Base-by-base conservation (phyloP, 2,329 filamentous ascomycete genomes). In the Arthroderma sp. region DNA sequence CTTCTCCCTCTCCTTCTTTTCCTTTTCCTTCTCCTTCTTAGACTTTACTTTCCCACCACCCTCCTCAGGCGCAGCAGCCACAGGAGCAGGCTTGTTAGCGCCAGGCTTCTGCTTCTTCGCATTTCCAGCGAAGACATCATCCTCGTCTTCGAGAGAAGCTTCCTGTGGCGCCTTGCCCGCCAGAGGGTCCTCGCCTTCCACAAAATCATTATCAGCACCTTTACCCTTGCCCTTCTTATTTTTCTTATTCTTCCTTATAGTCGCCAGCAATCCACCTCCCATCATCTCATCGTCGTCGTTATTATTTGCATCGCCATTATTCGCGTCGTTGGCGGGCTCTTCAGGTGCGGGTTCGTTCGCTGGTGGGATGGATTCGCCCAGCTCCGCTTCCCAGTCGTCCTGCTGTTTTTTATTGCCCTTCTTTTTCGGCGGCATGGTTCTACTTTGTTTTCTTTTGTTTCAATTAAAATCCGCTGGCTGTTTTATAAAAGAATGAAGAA, bases 1-100 rank as follows among this genome's bases (percentile, higher is more conserved):
- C 78, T 98, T 98, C 72, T 98, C 91, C 75, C 89, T 96, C 59
- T 89, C 74, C 68, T 86, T 94, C 65, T 98, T 98, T 70, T 98
- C 88, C 47, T 93, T 91, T 77, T 38, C 82, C 82, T 48, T 71
- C 70, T 3, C 71, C 73, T 7, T 68, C 72, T 22, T 22, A 22
- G 15, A 22, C 15, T 22, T 22, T 22, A 22, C 15, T 22, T 22
- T 22, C 15, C 15, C 15, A 11, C 72, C 72, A 15, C 71, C 73
- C 5, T 70, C 73, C 4, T 70, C 73, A 58, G 29, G 58, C 56
- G 34, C 57, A 22, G 15, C 15, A 22, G 15, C 15, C 55, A 11
- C 56, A 9, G 66, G 65, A 50, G 63, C 73, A 67, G 77, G 75
- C 63, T 83, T 82, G 52, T 75, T 75, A 60, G 77, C 58, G 9